Percentiles rank a stretch among this genome's conserved stretches.
Evolutionary conservation across 2,329 filamentous ascomycete species (phyloP).

Genomic region (Eurotiales sp.): DNA sequence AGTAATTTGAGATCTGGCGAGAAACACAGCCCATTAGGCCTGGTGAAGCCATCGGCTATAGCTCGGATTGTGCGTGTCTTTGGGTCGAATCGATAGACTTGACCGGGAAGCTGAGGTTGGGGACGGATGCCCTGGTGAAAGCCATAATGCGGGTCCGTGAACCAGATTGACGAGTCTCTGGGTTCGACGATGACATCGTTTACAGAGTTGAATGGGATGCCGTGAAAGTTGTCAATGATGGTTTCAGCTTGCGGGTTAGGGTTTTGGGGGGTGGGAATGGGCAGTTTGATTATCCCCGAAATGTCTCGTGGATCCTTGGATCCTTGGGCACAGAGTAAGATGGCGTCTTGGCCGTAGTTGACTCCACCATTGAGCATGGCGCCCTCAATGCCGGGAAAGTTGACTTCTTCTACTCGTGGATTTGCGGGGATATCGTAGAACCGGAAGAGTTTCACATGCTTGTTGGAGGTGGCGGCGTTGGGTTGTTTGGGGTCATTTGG

Average conservation of each 20-base stretch:
- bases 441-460: slow-evolving; percentile 15
- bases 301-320: not conserved
- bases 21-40: slow-evolving; percentile 46
- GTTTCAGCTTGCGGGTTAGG: too few species aligned
- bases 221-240: not conserved
- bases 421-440: slow-evolving; percentile 8
- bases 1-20: slow-evolving; percentile 41
- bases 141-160: slow-evolving; percentile 28
- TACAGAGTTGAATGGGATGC: slow-evolving; percentile 19
- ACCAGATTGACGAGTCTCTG: slow-evolving; percentile 21
- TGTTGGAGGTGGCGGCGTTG: slow-evolving; percentile 5
- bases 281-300: not conserved
- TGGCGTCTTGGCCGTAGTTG: not conserved
- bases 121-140: slow-evolving; percentile 33
- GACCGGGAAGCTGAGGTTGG: slow-evolving; percentile 27
- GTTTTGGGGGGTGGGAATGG: not conserved
- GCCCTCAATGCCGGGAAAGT: not conserved
- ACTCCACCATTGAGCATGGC: not conserved
- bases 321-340: not conserved
- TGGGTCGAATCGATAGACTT: slow-evolving; percentile 43
- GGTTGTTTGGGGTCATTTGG: not conserved
- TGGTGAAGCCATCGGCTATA: slow-evolving; percentile 40
- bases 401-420: slow-evolving; percentile 1
- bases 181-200: slow-evolving; percentile 22
- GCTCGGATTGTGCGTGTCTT: slow-evolving; percentile 38